Evolutionary conservation across 2,329 filamentous ascomycete genomes (phyloP).

Genomic region (Fusarium nurragi): DNA sequence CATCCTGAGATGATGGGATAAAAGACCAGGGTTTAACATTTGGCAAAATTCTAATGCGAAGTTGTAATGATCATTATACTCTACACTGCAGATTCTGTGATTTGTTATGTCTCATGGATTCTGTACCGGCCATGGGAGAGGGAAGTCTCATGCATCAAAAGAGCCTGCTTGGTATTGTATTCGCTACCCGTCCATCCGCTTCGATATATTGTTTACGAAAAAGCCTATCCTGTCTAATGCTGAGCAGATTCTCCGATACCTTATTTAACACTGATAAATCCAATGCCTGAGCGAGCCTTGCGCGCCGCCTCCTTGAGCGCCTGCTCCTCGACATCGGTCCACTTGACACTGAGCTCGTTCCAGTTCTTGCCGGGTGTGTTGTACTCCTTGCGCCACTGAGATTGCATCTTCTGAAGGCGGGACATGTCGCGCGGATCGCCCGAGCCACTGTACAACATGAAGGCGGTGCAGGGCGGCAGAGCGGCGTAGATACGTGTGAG

Average conservation of each 20-base stretch:
- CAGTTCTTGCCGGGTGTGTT: constrained; percentile 70
- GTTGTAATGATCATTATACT: constrained; percentile 36
- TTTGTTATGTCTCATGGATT: neutral
- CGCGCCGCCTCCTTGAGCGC: constrained; percentile 66
- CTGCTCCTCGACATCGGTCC: constrained; percentile 74
- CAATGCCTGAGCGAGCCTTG: constrained; percentile 69
- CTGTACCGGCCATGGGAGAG: neutral
- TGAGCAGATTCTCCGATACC: neutral
- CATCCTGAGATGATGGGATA: constrained; percentile 4
- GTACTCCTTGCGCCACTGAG: constrained; percentile 71
- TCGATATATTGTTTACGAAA: neutral
- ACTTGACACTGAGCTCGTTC: constrained; percentile 72
- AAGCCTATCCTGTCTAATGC: neutral
- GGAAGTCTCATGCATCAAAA: neutral
- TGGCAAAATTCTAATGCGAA: constrained; percentile 31
- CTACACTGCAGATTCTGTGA: constrained; percentile 4
- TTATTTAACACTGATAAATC: constrained; percentile 71
- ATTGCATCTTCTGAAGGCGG: constrained; percentile 67
- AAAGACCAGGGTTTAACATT: constrained; percentile 6
- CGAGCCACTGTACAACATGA: constrained; percentile 72
- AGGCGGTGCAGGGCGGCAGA: constrained; percentile 71
- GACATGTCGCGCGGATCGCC: constrained; percentile 75
- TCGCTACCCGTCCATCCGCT: neutral
- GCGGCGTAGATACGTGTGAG: constrained; percentile 65
- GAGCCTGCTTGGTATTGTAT: neutral